Percentiles rank a stretch among this genome's conserved stretches.
Conservation (phyloP, 192 early-diverging fungal genomes). For the Chytriomyces sp. region DNA sequence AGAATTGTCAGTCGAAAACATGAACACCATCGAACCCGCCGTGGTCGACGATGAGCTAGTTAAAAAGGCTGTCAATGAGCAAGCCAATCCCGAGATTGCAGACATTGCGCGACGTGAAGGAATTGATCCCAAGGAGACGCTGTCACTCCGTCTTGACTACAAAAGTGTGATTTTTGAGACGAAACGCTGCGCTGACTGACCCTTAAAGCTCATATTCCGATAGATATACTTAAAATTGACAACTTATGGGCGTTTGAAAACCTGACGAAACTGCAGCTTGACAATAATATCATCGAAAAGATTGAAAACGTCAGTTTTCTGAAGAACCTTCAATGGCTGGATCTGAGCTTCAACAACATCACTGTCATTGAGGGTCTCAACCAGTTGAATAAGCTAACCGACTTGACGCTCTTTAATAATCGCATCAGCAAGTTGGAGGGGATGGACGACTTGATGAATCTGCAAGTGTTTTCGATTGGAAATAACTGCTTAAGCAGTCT, state of each 20-base stretch:
- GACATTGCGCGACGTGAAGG: slow-evolving; percentile 63
- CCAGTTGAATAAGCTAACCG: slow-evolving; percentile 57
- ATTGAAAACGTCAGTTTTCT: slow-evolving; percentile 65
- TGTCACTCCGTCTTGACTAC: slow-evolving; percentile 58
- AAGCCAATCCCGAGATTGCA: slow-evolving; percentile 56
- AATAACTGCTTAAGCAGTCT: slow-evolving; percentile 56
- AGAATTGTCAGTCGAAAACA: not conserved
- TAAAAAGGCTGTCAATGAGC: slow-evolving; percentile 61
- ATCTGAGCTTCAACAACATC: slow-evolving; percentile 70
- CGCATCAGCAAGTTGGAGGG: slow-evolving; percentile 59
- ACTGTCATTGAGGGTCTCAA: slow-evolving; percentile 62
- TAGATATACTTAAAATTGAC: slow-evolving; percentile 69
- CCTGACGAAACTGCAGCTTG: slow-evolving; percentile 64
- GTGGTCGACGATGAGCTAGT: slow-evolving; percentile 68
- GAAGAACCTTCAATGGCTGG: slow-evolving; percentile 63
- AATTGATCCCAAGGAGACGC: slow-evolving; percentile 56
- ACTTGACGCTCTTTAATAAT: slow-evolving; percentile 67
- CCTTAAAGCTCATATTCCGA: not conserved
- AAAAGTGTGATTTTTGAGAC: slow-evolving; percentile 51
- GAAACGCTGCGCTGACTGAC: not conserved
- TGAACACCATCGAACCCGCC: slow-evolving; percentile 59
- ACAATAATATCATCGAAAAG: slow-evolving; percentile 70
- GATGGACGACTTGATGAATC: slow-evolving; percentile 60
- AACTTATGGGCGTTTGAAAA: slow-evolving; percentile 65
- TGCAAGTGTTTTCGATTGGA: slow-evolving; percentile 62